Percentiles rank a stretch among this genome's conserved stretches.
Conservation (phyloP, 108 stramenopile species). For the Nannochloropsis gaditana region DNA sequence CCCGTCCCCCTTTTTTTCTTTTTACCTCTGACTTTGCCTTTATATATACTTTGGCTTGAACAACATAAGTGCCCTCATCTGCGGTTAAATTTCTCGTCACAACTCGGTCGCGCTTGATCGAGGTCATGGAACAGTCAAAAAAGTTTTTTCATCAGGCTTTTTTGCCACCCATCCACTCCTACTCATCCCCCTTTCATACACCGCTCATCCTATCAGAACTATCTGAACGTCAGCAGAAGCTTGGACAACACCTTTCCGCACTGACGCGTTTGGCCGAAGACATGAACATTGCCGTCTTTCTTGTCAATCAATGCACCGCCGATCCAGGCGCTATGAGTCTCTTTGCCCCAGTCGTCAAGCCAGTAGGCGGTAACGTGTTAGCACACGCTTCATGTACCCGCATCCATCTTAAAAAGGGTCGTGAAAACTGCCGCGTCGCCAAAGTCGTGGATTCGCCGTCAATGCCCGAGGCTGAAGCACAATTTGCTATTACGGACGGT, state of each 20-base stretch:
- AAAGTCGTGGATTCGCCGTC: conserved; percentile 57
- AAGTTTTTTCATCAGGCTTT: no score
- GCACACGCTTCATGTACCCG: conserved; percentile 60
- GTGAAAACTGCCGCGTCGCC: conserved; percentile 58
- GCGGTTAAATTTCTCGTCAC: no score
- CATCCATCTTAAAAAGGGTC: conserved; percentile 59
- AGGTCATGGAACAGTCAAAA: no score
- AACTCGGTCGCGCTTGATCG: no score
- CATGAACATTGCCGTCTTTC: conserved; percentile 56
- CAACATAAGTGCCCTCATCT: not conserved
- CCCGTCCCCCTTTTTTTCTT: not conserved
- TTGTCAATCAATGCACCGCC: conserved; percentile 59
- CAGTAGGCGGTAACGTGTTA: conserved; percentile 60
- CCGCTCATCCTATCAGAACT: conserved; percentile 36
- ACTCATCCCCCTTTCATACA: not conserved
- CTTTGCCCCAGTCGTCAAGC: conserved; percentile 51
- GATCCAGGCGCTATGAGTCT: conserved; percentile 55
- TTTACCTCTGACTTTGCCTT: not conserved
- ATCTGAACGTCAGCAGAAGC: conserved; percentile 60
- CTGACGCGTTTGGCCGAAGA: conserved; percentile 54
- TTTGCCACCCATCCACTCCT: no score
- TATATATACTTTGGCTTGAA: conserved; percentile 4
- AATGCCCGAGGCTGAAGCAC: conserved; percentile 61
- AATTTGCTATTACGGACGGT: conserved; percentile 53
- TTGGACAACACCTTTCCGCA: conserved; percentile 50